Evolutionary conservation across 1,284 basidiomycete species (phyloP).

Genomic region (Coniferiporia sulphurascens): DNA sequence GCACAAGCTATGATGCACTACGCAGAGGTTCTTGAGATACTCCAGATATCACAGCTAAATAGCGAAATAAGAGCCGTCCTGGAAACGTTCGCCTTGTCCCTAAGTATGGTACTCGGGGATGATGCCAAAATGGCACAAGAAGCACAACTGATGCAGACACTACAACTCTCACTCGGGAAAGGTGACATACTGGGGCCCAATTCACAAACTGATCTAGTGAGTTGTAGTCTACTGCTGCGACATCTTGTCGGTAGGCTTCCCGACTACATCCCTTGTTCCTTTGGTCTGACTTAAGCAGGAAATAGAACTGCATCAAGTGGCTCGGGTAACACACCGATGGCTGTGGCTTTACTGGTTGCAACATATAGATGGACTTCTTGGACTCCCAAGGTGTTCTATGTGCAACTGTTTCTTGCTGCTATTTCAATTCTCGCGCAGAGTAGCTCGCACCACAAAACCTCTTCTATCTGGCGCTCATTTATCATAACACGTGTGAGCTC

Average conservation of each 20-base stretch:
- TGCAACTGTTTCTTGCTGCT: constrained; percentile 58
- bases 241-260: constrained; percentile 44
- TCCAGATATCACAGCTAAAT: constrained; percentile 46
- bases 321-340: constrained; percentile 50
- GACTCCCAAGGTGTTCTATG: constrained; percentile 62
- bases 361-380: constrained; percentile 61
- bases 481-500: constrained; percentile 59
- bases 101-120: constrained; percentile 58
- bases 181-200: constrained; percentile 49
- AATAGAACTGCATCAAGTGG: constrained; percentile 57
- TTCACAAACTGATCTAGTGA: constrained; percentile 58
- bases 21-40: constrained; percentile 49
- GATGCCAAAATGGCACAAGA: constrained; percentile 62
- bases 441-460: constrained; percentile 28
- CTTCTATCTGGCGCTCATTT: constrained; percentile 62
- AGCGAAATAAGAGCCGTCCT: constrained; percentile 49
- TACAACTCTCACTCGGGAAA: constrained; percentile 55
- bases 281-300: constrained; percentile 40
- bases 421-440: constrained; percentile 57
- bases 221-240: constrained; percentile 55
- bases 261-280: neutral
- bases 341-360: constrained; percentile 52
- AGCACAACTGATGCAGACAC: constrained; percentile 60
- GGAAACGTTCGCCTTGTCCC: constrained; percentile 52
- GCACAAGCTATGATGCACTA: constrained; percentile 52